A percentile compares a stretch with the other conserved stretches of the same genome.
Conservation (phyloP, 2,329 filamentous ascomycete species). For the Pleomassaria siparia region DNA sequence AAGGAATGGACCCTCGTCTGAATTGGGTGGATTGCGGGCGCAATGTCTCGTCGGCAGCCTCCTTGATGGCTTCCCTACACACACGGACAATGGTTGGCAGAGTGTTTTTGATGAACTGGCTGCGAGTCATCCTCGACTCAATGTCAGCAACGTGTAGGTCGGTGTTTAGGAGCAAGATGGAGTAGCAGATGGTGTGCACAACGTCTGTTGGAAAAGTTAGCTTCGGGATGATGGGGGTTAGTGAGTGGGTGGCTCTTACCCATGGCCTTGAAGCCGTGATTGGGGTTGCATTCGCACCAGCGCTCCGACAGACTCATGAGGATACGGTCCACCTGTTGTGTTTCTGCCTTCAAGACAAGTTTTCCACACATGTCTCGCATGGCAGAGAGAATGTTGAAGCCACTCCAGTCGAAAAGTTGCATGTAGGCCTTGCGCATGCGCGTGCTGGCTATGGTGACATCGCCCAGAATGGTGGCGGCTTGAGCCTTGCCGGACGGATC, state of each 20-base stretch:
- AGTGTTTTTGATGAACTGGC: constrained; percentile 95
- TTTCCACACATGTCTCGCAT: constrained; percentile 80
- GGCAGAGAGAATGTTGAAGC: constrained; percentile 75
- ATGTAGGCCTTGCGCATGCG: constrained; percentile 77
- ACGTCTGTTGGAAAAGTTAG: constrained; percentile 64
- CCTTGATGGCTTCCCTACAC: constrained; percentile 65
- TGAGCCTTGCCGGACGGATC: constrained; percentile 78
- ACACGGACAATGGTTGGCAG: constrained; percentile 83
- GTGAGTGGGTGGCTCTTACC: constrained; percentile 59
- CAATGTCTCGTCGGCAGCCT: constrained; percentile 34
- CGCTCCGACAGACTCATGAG: constrained; percentile 83
- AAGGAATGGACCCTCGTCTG: constrained; percentile 37
- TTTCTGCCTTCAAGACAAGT: constrained; percentile 83
- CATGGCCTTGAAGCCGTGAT: constrained; percentile 86
- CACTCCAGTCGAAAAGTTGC: constrained; percentile 84
- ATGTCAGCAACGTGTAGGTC: constrained; percentile 95
- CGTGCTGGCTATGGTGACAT: constrained; percentile 57
- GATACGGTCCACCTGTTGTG: constrained; percentile 94
- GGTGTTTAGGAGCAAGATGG: constrained; percentile 90
- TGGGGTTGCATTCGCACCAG: constrained; percentile 92
- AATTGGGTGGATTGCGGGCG: constrained; percentile 38
- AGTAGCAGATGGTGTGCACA: constrained; percentile 96
- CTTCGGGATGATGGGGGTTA: constrained; percentile 2
- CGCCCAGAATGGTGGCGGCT: constrained; percentile 87
- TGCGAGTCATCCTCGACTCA: constrained; percentile 92